Evolutionary conservation across 495 filamentous ascomycete species (phyloP).

Genomic region (Entonaema liquescens): DNA sequence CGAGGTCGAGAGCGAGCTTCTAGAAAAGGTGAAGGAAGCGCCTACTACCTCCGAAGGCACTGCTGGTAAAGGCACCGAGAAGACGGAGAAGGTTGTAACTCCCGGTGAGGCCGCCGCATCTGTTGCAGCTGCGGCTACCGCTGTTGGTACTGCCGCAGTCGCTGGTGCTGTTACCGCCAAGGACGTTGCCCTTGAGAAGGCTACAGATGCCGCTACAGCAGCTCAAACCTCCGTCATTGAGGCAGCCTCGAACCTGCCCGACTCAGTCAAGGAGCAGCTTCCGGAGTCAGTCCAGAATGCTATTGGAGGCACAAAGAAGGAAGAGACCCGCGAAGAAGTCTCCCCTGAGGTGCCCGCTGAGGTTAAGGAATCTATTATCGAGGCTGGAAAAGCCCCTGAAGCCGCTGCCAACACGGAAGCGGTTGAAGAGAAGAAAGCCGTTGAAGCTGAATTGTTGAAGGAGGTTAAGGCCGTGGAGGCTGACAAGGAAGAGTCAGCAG

Average conservation of each 20-base stretch:
- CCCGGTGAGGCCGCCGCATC: constrained; percentile 52
- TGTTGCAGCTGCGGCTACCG: constrained; percentile 48
- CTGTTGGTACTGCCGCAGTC: constrained; percentile 52
- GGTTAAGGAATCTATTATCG: constrained; percentile 75
- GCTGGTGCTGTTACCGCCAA: constrained; percentile 49
- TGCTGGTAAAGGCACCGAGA: constrained; percentile 55
- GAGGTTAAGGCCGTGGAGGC: constrained; percentile 48
- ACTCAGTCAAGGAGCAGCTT: constrained; percentile 48
- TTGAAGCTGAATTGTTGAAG: constrained; percentile 73
- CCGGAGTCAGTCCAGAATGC: constrained; percentile 45
- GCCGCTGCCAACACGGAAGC: constrained; percentile 71
- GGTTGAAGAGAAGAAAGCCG: constrained; percentile 79
- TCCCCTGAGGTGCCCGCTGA: constrained; percentile 70
- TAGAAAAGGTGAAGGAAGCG: constrained; percentile 64
- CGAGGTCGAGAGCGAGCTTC: constrained; percentile 67
- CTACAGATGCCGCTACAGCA: constrained; percentile 41
- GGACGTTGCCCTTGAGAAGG: constrained; percentile 45
- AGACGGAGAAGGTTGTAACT: constrained; percentile 55
- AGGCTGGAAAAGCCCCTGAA: constrained; percentile 72
- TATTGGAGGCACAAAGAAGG: constrained; percentile 39
- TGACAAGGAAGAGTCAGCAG: constrained; percentile 49
- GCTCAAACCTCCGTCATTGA: constrained; percentile 41
- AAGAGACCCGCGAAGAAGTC: constrained; percentile 47
- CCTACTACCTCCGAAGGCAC: constrained; percentile 67
- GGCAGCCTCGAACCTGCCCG: constrained; percentile 45